Conservation (phyloP, 352 stramenopile genomes). For the Blastocystis sp. region DNA sequence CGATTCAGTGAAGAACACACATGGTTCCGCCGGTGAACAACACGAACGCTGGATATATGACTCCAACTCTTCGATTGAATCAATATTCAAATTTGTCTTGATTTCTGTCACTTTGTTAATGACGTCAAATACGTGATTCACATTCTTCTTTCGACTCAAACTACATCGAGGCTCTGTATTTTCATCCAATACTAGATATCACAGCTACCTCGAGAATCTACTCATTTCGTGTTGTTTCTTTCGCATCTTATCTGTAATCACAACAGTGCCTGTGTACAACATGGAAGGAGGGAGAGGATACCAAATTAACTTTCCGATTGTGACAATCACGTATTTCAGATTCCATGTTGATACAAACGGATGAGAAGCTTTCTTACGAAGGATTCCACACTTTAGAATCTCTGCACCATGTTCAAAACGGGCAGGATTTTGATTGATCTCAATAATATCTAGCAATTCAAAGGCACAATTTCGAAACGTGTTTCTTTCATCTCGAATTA, state of each 20-base stretch:
- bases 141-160: neutral
- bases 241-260: constrained; percentile 42
- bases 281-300: neutral
- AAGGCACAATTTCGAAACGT: constrained; percentile 43
- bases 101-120: neutral
- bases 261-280: neutral
- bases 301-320: constrained; percentile 61
- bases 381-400: constrained; percentile 46
- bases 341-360: neutral
- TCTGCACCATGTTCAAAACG: constrained; percentile 32
- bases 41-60: neutral
- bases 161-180: constrained; percentile 44
- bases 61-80: neutral
- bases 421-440: neutral
- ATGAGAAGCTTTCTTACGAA: constrained; percentile 40
- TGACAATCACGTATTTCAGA: constrained; percentile 38
- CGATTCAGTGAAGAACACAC: neutral
- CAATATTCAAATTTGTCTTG: neutral
- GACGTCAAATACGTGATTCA: constrained; percentile 35
- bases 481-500: constrained; percentile 35
- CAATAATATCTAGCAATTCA: constrained; percentile 21
- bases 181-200: constrained; percentile 32
- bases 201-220: neutral
- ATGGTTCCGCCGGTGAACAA: neutral
- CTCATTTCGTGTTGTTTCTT: constrained; percentile 11